Evolutionary conservation across 495 filamentous ascomycete species (phyloP), one percentile per base, ranked within the genome.

Genomic region (Xylaria grammica): DNA sequence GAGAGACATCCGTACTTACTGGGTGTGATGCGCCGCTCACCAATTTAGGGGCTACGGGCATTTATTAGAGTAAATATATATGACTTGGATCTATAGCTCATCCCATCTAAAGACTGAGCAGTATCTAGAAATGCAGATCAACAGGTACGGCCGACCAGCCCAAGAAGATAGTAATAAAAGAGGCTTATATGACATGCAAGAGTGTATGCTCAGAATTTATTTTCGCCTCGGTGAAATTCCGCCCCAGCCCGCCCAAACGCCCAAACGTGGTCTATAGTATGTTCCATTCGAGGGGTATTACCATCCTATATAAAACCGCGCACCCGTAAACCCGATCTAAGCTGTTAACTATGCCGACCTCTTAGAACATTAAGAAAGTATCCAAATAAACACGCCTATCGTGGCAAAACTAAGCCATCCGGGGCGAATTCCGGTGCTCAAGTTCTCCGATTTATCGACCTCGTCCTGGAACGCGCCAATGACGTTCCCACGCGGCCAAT

Each of bases 401-500:
- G 42, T 36, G 29, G 29, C 19, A 60, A 42, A 15, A 13, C 52
- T 34, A 46, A 30, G 30, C 46, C 9, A 36, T 22, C 58, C 29
- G 13, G 69, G 19, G 62, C 55, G 19, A 50, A 59, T 13, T 54
- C 53, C 60, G 49, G 54, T 40, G 61, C 62, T 46, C 20, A 57
- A 34, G 34, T 55, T 29, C 8, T 32, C 11, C 13, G 48, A 26
- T 55, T 15, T 55, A 62, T 52, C 55, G 68, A 91, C 88, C 71
- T 88, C 79, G 9, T 76, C 66, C 29, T 45, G 68, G 68, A 88
- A 86, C 53, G 81, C 64, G 0, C 90, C 91, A 1, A 83, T 72
- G 0, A 94, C 81, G 74, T 96, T 96, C 20, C 92, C 92, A 1
- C 79, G 70, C 3, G 90, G 91, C 67, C 73, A 85, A 75, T 95